Conservation (phyloP, 495 filamentous ascomycete genomes). For the Sordaria brevicollis region DNA sequence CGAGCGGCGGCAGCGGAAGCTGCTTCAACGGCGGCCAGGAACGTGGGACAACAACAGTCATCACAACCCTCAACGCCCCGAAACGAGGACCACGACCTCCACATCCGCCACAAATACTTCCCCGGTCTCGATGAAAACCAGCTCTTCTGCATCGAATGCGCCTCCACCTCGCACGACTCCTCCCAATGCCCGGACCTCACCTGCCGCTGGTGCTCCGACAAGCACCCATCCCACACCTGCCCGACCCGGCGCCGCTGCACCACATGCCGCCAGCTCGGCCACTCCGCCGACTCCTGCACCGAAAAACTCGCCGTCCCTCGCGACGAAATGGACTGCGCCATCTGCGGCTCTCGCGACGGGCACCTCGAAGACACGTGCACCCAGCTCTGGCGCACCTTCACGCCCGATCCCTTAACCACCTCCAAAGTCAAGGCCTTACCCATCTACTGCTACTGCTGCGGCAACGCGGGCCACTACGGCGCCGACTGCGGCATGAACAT, state of each 20-base stretch:
- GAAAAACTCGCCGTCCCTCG: slow-evolving; percentile 23
- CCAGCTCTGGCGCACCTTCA: slow-evolving; percentile 30
- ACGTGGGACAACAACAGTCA: background rate
- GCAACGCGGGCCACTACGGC: slow-evolving; percentile 26
- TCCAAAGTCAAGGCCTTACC: slow-evolving; percentile 29
- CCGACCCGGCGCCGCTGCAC: slow-evolving; percentile 26
- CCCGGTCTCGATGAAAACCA: slow-evolving; percentile 20
- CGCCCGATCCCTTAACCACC: slow-evolving; percentile 2
- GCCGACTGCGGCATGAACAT: slow-evolving; percentile 21
- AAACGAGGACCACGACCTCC: slow-evolving; percentile 13
- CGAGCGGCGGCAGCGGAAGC: background rate
- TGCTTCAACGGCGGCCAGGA: background rate
- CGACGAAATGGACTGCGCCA: slow-evolving; percentile 26
- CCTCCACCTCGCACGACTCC: slow-evolving; percentile 21
- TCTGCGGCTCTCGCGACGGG: slow-evolving; percentile 18
- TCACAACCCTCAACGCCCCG: background rate
- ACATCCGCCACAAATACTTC: slow-evolving; percentile 25
- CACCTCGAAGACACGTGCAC: slow-evolving; percentile 24
- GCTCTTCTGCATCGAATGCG: slow-evolving; percentile 28
- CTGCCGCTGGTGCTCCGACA: slow-evolving; percentile 24
- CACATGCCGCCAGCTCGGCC: slow-evolving; percentile 31
- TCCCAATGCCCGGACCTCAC: slow-evolving; percentile 18
- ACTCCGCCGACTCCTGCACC: slow-evolving; percentile 15
- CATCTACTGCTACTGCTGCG: slow-evolving; percentile 32
- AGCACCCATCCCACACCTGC: slow-evolving; percentile 25